Evolutionary conservation across 192 early-diverging fungal species (phyloP), one percentile per base, ranked within the genome.

Genomic region (Coemansia guatemalensis): DNA sequence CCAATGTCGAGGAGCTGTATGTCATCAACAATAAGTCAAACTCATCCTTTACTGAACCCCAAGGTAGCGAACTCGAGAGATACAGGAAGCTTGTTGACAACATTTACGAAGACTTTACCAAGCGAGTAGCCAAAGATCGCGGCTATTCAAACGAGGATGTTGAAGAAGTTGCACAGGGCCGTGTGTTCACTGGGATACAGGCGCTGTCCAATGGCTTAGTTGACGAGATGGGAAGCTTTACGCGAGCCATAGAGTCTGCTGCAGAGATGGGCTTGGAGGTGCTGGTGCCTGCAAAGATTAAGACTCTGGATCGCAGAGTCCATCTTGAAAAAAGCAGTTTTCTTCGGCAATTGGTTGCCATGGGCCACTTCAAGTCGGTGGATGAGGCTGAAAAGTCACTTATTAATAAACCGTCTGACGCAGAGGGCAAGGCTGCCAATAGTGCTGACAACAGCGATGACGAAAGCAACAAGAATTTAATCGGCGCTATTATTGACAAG

Each of bases 111-210:
- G 69, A 80, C 17, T 88, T 91, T 66, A 59, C 78, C 9, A 59
- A 71, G 18, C 81, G 82, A 8, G 88, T 91, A 2, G 82, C 75
- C 26, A 75, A 78, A 23, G 89, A 86, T 4, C 84, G 90, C 18
- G 71, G 74, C 9, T 62, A 83, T 52, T 71, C 71, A 1, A 6
- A 60, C 23, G 86, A 85, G 51, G 58, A 85, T 27, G 82, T 86
- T 0, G 84, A 87, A 58, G 33, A 55, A 9, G 71, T 89, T 25
- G 87, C 88, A 1, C 83, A 84, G 5, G 90, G 90, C 12, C 81
- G 82, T 26, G 79, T 91, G 25, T 89, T 81, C 68, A 88, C 78
- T 9, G 90, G 88, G 9, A 59, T 48, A 17, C 78, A 88, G 53
- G 90, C 89, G 9, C 52, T 69, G 27, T 67, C 67, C 14, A 73